Conservation (phyloP, 164 flowering plant genomes). For the Magnolia kwangsiensis region DNA sequence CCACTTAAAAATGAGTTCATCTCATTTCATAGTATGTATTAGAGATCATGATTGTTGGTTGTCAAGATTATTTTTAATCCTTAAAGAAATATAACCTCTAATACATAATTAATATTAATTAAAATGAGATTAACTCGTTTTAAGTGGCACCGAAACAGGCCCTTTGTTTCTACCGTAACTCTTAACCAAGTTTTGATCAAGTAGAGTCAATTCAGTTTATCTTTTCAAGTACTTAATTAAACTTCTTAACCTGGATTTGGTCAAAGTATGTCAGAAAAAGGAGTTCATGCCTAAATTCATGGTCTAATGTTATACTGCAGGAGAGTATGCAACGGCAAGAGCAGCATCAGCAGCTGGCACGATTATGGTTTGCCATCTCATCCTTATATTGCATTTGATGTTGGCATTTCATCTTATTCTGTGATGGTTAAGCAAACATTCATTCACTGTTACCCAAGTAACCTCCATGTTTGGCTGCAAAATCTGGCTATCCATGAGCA, state of each 20-base stretch:
- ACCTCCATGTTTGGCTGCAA: background rate
- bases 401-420: background rate
- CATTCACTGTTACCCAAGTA: background rate
- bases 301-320: conserved; percentile 34
- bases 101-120: too few species aligned
- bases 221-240: background rate
- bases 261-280: too few species aligned
- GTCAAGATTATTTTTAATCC: too few species aligned
- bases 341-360: conserved; percentile 88
- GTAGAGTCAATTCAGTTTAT: background rate
- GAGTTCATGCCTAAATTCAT: background rate
- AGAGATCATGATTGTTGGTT: too few species aligned
- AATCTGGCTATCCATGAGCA: too few species aligned
- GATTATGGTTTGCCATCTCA: conserved; percentile 56
- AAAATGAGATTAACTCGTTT: too few species aligned
- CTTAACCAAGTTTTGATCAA: background rate
- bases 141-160: too few species aligned
- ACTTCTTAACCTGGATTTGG: too few species aligned
- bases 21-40: too few species aligned
- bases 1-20: too few species aligned
- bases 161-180: too few species aligned
- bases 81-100: too few species aligned
- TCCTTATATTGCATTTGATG: background rate
- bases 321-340: conserved; percentile 92
- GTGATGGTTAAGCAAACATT: background rate